Conservation (phyloP, 1,284 basidiomycete species). For the Leucoagaricus sp. region DNA sequence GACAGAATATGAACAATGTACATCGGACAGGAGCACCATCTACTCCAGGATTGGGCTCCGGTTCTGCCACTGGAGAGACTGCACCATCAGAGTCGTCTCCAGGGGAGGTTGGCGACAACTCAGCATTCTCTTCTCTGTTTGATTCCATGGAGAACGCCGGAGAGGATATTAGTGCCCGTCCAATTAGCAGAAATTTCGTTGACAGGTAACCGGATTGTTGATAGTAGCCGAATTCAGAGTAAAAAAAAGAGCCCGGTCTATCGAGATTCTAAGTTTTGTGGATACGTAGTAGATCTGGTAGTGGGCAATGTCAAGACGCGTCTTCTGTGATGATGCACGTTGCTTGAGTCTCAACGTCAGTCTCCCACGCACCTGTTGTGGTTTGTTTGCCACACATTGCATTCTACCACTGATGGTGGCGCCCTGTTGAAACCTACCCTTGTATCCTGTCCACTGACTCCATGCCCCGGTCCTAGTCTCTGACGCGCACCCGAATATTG, state of each 20-base stretch:
- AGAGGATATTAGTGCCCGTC: neutral
- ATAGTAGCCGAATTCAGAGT: neutral
- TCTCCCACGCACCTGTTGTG: conserved; percentile 12
- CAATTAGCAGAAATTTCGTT: neutral
- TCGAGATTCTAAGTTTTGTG: neutral
- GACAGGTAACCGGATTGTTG: neutral
- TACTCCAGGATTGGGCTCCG: conserved; percentile 46
- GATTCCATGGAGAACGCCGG: conserved; percentile 23
- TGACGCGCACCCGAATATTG: neutral
- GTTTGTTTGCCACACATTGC: conserved; percentile 17
- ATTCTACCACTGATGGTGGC: neutral
- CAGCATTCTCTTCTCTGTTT: conserved; percentile 32
- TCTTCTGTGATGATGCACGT: neutral
- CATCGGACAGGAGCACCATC: conserved; percentile 50
- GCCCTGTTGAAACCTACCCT: neutral
- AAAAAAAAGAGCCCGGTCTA: neutral
- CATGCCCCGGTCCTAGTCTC: neutral
- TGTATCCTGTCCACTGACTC: neutral
- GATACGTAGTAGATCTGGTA: neutral
- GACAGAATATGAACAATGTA: conserved; percentile 30
- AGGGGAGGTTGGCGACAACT: conserved; percentile 43
- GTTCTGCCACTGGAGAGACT: conserved; percentile 36
- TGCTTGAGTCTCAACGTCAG: conserved; percentile 11
- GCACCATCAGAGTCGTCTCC: conserved; percentile 46
- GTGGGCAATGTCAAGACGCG: neutral